Conservation (phyloP, 164 flowering plant genomes). For the Santalum album region DNA sequence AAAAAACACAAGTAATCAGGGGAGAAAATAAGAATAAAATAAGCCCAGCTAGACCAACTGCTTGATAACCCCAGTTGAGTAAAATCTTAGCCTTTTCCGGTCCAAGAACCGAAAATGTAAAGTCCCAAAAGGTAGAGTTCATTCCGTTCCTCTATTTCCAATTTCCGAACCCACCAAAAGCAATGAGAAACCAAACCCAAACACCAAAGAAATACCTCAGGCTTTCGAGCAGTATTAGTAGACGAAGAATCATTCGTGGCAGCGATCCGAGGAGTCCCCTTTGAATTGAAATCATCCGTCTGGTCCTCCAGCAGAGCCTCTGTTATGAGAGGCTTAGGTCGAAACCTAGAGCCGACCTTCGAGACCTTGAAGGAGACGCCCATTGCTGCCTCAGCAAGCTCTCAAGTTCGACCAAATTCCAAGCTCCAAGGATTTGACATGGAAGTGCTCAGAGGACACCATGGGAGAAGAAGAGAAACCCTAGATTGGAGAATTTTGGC, state of each 20-base stretch:
- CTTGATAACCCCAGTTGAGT: neutral
- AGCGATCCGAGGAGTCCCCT: conserved; percentile 14
- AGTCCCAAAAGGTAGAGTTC: no score
- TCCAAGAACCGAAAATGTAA: neutral
- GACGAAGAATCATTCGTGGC: conserved; percentile 8
- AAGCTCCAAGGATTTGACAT: neutral
- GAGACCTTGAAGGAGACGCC: conserved; percentile 76
- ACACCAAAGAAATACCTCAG: conserved; percentile 18
- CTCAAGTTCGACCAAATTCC: neutral
- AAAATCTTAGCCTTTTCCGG: neutral
- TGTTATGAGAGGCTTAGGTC: conserved; percentile 32
- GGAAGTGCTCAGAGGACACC: neutral
- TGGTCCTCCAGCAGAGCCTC: conserved; percentile 15
- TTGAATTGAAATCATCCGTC: conserved; percentile 9
- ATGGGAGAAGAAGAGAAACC: neutral
- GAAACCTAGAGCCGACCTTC: conserved; percentile 51
- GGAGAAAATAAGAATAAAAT: neutral
- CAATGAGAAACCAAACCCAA: no score
- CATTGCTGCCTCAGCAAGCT: conserved; percentile 19
- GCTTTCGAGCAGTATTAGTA: conserved; percentile 13
- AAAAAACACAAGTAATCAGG: no score
- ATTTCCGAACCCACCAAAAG: neutral
- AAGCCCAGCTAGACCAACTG: no score
- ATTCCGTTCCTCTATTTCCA: neutral
- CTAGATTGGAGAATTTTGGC: no score